phyloP scores from a whole-genome alignment of 1,284 basidiomycete genomes.

The Puccinia horiana region DNA sequence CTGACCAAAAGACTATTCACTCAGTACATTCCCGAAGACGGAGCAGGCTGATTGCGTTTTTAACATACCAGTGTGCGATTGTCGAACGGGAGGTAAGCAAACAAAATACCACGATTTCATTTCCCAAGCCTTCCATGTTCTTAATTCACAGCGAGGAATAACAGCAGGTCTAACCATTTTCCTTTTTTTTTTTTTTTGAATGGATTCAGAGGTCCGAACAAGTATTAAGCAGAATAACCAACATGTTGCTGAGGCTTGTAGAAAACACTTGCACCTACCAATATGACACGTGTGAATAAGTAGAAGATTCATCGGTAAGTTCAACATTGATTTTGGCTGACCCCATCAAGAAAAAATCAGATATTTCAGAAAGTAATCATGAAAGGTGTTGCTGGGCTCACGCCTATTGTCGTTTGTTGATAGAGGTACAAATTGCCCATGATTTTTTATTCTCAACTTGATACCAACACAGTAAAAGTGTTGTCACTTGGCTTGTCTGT shows the following conservation, averaged over 20 bases:
- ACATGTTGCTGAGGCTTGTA: conserved; percentile 13
- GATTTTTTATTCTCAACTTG: too few species aligned
- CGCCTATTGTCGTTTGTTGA: too few species aligned
- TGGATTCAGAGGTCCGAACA: neutral
- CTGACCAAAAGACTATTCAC: neutral
- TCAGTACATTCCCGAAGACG: neutral
- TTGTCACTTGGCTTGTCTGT: too few species aligned
- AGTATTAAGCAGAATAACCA: neutral
- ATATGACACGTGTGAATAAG: neutral
- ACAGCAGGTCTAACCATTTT: too few species aligned
- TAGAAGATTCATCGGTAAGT: too few species aligned
- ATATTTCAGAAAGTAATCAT: too few species aligned
- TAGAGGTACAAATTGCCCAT: too few species aligned
- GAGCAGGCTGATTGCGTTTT: conserved; percentile 8
- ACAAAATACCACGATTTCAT: neutral
- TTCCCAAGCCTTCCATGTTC: neutral
- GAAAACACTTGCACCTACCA: neutral
- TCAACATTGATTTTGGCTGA: too few species aligned
- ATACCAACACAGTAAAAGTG: too few species aligned
- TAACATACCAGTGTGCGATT: conserved; percentile 18
- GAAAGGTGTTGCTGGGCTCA: too few species aligned
- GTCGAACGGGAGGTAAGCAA: neutral
- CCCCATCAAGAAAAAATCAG: too few species aligned
- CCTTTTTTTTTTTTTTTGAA: neutral
- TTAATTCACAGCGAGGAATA: neutral